phyloP scores from a whole-genome alignment of 2,329 filamentous ascomycete genomes.

The Colletotrichum zoysiae region DNA sequence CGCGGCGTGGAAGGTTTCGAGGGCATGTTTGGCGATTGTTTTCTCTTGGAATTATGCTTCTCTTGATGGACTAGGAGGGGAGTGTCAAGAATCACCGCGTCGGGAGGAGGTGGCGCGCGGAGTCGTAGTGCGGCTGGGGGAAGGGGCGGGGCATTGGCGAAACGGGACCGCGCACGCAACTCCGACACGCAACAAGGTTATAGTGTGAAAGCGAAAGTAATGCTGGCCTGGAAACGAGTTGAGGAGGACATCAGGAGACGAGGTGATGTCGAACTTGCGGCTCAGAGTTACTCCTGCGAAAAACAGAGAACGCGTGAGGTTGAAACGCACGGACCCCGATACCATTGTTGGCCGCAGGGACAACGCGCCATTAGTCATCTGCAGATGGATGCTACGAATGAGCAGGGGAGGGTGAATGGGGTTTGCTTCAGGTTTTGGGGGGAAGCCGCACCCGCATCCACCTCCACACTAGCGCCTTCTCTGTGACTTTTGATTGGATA shows the following conservation, averaged over 20 bases:
- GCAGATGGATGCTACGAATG: conserved; percentile 15
- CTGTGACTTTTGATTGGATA: conserved; percentile 24
- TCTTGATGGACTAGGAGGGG: conserved; percentile 36
- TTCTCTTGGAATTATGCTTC: conserved; percentile 11
- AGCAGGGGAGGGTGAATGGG: conserved; percentile 22
- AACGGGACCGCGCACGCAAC: conserved; percentile 39
- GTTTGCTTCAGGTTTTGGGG: conserved; percentile 27
- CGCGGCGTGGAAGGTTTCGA: conserved; percentile 54
- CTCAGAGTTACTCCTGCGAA: conserved; percentile 49
- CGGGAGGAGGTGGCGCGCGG: conserved; percentile 44
- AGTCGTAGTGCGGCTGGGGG: conserved; percentile 41
- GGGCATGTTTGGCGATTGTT: conserved; percentile 47
- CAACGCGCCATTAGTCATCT: conserved; percentile 41
- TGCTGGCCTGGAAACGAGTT: conserved; percentile 36
- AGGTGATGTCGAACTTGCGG: conserved; percentile 52
- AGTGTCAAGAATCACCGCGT: conserved; percentile 44
- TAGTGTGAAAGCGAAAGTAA: conserved; percentile 35
- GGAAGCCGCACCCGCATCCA: conserved; percentile 38
- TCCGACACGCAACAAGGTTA: conserved; percentile 42
- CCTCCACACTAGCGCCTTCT: conserved; percentile 27
- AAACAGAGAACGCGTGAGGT: conserved; percentile 60
- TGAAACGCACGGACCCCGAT: conserved; percentile 49
- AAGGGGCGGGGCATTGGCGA: conserved; percentile 43
- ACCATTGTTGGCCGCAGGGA: conserved; percentile 39
- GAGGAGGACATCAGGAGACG: conserved; percentile 46